A percentile compares a stretch with the other conserved stretches of the same genome.
phyloP scores from a whole-genome alignment of 2,329 filamentous ascomycete genomes.

The Anthostomella pinea region DNA sequence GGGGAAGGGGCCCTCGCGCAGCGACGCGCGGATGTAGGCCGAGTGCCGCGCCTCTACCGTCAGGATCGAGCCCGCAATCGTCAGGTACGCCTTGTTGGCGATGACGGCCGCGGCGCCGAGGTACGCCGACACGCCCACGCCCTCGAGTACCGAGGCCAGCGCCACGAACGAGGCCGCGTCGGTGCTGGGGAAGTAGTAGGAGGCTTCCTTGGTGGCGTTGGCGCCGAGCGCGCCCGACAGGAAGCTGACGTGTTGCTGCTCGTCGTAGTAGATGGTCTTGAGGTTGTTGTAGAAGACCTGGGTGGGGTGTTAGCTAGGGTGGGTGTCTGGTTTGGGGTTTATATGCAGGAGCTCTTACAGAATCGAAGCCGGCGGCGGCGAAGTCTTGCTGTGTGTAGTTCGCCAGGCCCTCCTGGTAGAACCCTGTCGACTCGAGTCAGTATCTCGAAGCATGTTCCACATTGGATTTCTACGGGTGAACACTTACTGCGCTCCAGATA shows the following conservation, averaged over 20 bases:
- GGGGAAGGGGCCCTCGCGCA: neutral
- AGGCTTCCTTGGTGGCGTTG: neutral
- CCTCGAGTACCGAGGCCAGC: neutral
- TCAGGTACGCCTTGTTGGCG: neutral
- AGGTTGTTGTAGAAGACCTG: slow-evolving; percentile 1
- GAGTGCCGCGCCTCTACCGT: neutral
- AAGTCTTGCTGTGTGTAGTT: slow-evolving; percentile 1
- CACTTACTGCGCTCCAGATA: slow-evolving; percentile 1
- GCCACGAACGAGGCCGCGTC: neutral
- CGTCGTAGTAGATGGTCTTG: slow-evolving; percentile 1
- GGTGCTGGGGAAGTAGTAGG: neutral
- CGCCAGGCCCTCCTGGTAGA: slow-evolving; percentile 1
- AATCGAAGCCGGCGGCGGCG: neutral
- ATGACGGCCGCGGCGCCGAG: neutral
- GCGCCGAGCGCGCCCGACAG: neutral
- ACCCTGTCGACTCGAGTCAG: too few species aligned
- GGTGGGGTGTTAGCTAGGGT: neutral
- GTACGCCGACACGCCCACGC: neutral
- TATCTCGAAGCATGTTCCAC: too few species aligned
- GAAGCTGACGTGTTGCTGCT: slow-evolving; percentile 1
- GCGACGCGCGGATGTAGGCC: neutral
- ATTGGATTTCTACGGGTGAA: too few species aligned
- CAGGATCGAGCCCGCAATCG: neutral
- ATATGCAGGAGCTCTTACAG: neutral
- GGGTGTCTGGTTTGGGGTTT: neutral